phyloP scores from a whole-genome alignment of 305 asterid species.

The Withania somnifera region DNA sequence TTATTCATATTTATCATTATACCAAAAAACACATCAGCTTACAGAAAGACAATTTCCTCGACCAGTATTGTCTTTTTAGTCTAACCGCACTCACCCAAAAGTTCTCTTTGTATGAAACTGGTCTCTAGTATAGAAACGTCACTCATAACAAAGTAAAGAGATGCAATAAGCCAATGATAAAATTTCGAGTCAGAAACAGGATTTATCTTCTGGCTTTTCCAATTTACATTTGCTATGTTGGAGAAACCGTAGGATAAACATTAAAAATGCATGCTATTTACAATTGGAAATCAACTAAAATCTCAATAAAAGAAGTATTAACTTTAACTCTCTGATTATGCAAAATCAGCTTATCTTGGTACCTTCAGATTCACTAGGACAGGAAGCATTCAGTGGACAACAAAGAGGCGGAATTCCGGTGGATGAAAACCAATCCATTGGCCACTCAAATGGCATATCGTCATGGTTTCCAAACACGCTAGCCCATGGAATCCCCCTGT shows the following conservation, averaged over 20 bases:
- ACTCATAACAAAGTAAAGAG: not conserved
- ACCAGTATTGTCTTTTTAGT: not conserved
- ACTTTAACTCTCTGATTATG: not conserved
- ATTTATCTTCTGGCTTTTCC: not conserved
- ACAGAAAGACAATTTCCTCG: not conserved
- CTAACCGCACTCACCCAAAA: not conserved
- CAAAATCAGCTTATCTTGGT: not conserved
- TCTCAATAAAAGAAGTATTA: not conserved
- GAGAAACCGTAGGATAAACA: not conserved
- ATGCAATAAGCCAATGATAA: not conserved
- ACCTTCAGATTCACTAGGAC: slow-evolving; percentile 16
- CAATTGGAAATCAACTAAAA: not conserved
- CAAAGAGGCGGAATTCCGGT: slow-evolving; percentile 51
- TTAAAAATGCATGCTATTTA: not conserved
- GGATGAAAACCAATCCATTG: slow-evolving; percentile 80
- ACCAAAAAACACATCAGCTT: not conserved
- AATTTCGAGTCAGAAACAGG: not conserved
- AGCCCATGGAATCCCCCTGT: slow-evolving; percentile 64
- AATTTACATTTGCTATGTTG: not conserved
- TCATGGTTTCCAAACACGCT: slow-evolving; percentile 85
- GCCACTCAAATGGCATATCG: slow-evolving; percentile 83
- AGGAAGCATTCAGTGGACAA: slow-evolving; percentile 30
- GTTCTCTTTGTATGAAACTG: not conserved
- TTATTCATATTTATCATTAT: not conserved
- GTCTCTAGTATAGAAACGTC: not conserved